phyloP scores from a whole-genome alignment of 306 rosid species.

The Ceratonia siliqua region DNA sequence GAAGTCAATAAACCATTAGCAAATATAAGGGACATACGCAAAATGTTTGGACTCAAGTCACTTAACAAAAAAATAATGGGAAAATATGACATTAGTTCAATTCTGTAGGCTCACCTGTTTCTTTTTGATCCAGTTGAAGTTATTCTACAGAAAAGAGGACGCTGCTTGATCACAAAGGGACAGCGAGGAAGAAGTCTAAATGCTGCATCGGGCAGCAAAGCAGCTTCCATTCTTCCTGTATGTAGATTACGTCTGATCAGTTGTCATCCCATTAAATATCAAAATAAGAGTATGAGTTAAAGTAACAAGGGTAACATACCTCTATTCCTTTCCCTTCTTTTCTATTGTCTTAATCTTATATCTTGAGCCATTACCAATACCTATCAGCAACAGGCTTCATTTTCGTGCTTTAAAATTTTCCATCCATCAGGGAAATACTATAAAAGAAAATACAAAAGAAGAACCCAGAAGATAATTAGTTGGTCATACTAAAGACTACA shows the following conservation, averaged over 20 bases:
- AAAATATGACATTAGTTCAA: conserved; percentile 7
- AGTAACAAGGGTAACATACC: conserved; percentile 12
- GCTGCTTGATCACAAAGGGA: conserved; percentile 31
- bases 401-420: not conserved
- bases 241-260: not conserved
- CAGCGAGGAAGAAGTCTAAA: conserved; percentile 44
- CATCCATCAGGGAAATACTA: not conserved
- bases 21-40: not conserved
- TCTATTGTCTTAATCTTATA: conserved; percentile 23
- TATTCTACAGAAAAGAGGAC: conserved; percentile 38
- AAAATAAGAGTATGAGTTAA: not conserved
- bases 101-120: conserved; percentile 27
- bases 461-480: not conserved
- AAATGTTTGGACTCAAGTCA: not conserved
- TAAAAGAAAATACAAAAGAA: not conserved
- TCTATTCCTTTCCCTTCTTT: not conserved
- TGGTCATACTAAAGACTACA: not conserved
- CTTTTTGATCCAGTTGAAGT: conserved; percentile 33
- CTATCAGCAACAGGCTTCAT: conserved; percentile 22
- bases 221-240: conserved; percentile 58
- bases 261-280: conserved; percentile 11
- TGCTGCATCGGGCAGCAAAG: conserved; percentile 49
- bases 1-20: not conserved
- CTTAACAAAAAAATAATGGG: not conserved
- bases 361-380: conserved; percentile 26